phyloP scores from a whole-genome alignment of 176 grass and related monocot genomes.

The Aegilops tauschii region DNA sequence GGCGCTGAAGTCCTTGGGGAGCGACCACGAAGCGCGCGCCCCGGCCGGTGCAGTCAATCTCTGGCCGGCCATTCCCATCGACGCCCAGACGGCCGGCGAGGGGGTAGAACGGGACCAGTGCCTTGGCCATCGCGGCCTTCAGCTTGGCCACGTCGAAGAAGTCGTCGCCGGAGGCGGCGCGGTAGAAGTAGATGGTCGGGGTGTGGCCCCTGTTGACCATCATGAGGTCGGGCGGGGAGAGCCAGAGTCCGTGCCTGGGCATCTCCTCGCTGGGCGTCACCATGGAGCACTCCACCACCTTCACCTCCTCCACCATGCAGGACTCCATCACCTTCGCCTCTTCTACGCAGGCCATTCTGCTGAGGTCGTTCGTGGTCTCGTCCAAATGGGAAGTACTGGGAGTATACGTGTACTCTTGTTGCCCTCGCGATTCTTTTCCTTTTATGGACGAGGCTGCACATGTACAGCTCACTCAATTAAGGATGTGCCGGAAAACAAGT shows the following conservation, averaged over 20 bases:
- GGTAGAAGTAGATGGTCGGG: conserved; percentile 36
- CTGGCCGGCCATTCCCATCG: background rate
- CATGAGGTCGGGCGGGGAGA: background rate
- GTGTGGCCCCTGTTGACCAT: conserved; percentile 14
- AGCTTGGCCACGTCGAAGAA: conserved; percentile 15
- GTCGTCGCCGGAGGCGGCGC: background rate
- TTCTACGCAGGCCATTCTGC: background rate
- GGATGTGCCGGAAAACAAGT: too few relatives aligned
- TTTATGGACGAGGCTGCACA: too few relatives aligned
- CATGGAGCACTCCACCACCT: background rate
- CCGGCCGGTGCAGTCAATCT: background rate
- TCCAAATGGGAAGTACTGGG: background rate
- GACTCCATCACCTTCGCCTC: background rate
- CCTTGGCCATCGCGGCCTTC: conserved; percentile 32
- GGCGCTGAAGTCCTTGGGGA: conserved; percentile 5
- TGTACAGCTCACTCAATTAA: too few relatives aligned
- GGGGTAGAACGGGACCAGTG: conserved; percentile 44
- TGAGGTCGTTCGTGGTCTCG: too few relatives aligned
- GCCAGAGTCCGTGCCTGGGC: background rate
- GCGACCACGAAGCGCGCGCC: conserved; percentile 19
- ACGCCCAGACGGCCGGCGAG: background rate
- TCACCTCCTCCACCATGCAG: background rate
- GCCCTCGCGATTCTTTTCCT: too few relatives aligned
- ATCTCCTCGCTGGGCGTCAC: background rate
- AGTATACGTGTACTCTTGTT: too few relatives aligned